phyloP scores from a whole-genome alignment of 306 rosid species.

The Lotus japonicus region DNA sequence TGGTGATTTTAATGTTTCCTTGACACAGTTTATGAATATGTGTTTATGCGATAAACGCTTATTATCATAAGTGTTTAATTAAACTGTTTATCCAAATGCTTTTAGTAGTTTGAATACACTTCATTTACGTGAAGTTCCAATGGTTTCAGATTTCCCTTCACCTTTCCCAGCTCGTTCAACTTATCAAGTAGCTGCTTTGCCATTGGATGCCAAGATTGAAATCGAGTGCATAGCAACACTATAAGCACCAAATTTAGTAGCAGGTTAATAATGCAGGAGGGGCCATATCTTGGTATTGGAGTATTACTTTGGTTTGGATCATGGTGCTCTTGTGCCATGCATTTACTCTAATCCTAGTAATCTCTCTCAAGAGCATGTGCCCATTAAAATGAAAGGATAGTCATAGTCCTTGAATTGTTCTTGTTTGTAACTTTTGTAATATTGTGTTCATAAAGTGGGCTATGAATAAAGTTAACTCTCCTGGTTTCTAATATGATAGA shows the following conservation, averaged over 20 bases:
- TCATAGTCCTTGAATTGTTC: too few relatives aligned
- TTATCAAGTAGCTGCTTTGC: constrained; percentile 78
- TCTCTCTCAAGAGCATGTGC: too few relatives aligned
- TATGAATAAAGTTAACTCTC: too few relatives aligned
- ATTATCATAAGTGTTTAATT: too few relatives aligned
- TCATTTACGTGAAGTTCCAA: background rate
- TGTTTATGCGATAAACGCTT: too few relatives aligned
- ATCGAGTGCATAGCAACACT: constrained; percentile 79
- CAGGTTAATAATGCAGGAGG: constrained; percentile 34
- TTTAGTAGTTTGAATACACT: background rate
- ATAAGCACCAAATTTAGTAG: constrained; percentile 7
- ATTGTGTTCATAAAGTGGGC: too few relatives aligned
- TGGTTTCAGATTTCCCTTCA: constrained; percentile 54
- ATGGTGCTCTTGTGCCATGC: background rate
- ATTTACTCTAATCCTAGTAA: background rate
- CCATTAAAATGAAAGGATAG: too few relatives aligned
- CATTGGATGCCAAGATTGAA: constrained; percentile 83
- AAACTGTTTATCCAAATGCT: too few relatives aligned
- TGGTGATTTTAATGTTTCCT: too few relatives aligned
- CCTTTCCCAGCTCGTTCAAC: constrained; percentile 88
- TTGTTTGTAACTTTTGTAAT: too few relatives aligned
- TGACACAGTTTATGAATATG: background rate
- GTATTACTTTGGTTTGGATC: constrained; percentile 10
- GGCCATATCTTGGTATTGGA: constrained; percentile 5
- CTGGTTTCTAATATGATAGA: too few relatives aligned